phyloP scores from a whole-genome alignment of 2,329 filamentous ascomycete genomes.

The Trichoderma simmonsii region DNA sequence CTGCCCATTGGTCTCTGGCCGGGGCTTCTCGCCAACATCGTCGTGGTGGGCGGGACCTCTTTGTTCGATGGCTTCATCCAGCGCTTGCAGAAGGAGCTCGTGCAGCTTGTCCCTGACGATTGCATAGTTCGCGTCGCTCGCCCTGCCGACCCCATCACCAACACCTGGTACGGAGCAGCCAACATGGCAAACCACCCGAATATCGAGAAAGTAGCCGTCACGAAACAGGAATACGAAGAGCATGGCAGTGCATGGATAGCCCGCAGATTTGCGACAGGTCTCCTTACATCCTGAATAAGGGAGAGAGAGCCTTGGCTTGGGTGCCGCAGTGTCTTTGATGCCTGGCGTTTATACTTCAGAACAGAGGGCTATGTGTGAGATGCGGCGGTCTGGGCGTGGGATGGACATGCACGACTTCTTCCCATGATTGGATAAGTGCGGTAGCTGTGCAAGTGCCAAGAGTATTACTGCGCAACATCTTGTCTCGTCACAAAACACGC shows the following conservation, averaged over 20 bases:
- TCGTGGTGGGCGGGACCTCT: slow-evolving; percentile 85
- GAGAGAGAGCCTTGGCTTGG: background rate
- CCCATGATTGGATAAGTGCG: background rate
- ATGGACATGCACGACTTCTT: background rate
- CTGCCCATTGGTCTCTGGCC: slow-evolving; percentile 83
- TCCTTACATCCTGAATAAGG: slow-evolving; percentile 10
- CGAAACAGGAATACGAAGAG: slow-evolving; percentile 87
- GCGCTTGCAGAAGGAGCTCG: slow-evolving; percentile 71
- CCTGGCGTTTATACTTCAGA: background rate
- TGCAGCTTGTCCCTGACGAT: slow-evolving; percentile 68
- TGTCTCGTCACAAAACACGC: background rate
- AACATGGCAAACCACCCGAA: slow-evolving; percentile 68
- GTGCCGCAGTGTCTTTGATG: background rate
- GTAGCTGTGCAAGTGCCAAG: background rate
- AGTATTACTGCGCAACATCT: background rate
- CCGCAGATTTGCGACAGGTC: slow-evolving; percentile 58
- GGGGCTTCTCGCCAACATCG: slow-evolving; percentile 77
- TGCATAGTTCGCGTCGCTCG: slow-evolving; percentile 72
- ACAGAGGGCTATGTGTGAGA: background rate
- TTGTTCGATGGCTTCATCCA: slow-evolving; percentile 78
- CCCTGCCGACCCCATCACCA: slow-evolving; percentile 70
- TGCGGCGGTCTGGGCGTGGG: background rate
- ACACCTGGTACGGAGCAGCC: slow-evolving; percentile 83
- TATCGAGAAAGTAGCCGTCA: slow-evolving; percentile 69
- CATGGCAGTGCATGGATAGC: slow-evolving; percentile 72